Base-by-base conservation (phyloP, 495 filamentous ascomycete species). In the Daldinia caldariorum region DNA sequence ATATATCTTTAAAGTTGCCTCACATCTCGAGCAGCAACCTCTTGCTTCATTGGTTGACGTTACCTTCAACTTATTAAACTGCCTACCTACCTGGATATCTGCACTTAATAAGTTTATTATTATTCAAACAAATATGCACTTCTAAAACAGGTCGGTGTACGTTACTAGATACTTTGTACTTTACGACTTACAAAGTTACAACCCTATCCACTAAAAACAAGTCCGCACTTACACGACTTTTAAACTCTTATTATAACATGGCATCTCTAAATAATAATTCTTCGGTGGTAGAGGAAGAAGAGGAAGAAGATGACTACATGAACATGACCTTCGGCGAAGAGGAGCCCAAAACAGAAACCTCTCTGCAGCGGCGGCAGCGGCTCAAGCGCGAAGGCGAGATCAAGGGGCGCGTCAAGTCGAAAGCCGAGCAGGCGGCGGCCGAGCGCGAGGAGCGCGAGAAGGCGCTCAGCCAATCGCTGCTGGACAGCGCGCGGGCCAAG, bases 391-490 rank as follows among this genome's bases (percentile, higher is more conserved):
- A 89, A 66, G 83, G 85, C 63, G 90, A 90, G 76, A 79, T 80
- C 57, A 85, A 85, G 61, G 83, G 83, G 14, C 87, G 85, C 39
- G 78, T 85, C 13, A 91, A 89, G 74, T 95, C 94, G 59, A 97
- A 97, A 82, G 88, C 89, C 54, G 92, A 98, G 83, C 87, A 88
- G 43, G 89, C 87, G 14, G 87, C 86, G 16, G 87, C 91, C 66
- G 92, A 89, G 72, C 86, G 83, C 26, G 83, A 83, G 39, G 87
- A 85, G 26, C 91, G 93, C 47, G 93, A 98, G 77, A 86, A 83
- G 45, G 93, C 90, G 4, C 85, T 97, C 14, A 82, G 87, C 2
- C 89, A 81, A 13, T 90, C 89, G n/a, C 83, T 97, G 29, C 80
- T 92, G 14, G 66, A 69, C 8, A 55, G 56, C 8, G 83, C 85